phyloP scores from a whole-genome alignment of 345 rosid species.

The Chamaenerion angustifolium region DNA sequence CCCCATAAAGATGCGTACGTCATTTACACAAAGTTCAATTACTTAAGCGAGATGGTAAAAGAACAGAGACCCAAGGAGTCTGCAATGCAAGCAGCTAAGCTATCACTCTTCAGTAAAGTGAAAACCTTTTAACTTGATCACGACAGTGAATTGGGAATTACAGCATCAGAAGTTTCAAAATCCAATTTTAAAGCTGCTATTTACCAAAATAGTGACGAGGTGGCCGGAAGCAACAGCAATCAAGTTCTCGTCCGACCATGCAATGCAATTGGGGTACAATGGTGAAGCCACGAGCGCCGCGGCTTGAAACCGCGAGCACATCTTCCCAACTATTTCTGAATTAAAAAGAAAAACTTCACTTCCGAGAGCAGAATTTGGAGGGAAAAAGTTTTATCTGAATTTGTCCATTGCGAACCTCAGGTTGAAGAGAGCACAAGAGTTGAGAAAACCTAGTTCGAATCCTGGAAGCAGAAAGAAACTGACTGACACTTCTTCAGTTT shows the following conservation, averaged over 20 bases:
- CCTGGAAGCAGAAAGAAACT: slow-evolving; percentile 4
- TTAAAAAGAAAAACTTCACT: background rate
- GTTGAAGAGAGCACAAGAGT: slow-evolving; percentile 1
- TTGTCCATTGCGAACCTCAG: background rate
- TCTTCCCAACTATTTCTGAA: slow-evolving; percentile 4
- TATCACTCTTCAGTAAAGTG: too few relatives aligned
- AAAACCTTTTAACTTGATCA: too few relatives aligned
- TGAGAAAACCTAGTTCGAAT: slow-evolving; percentile 53
- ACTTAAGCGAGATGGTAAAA: too few relatives aligned
- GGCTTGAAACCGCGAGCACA: slow-evolving; percentile 83
- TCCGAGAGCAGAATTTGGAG: slow-evolving; percentile 20
- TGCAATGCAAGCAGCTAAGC: too few relatives aligned
- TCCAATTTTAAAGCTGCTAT: background rate
- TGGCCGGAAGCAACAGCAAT: slow-evolving; percentile 81
- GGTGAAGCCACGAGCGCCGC: slow-evolving; percentile 64
- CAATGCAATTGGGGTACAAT: slow-evolving; percentile 59
- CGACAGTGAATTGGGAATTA: background rate
- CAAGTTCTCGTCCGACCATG: slow-evolving; percentile 91
- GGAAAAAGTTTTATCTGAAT: slow-evolving; percentile 14
- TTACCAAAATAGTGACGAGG: slow-evolving; percentile 73
- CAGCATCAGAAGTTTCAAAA: background rate
- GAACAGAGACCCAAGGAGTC: too few relatives aligned
- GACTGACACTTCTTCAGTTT: too few relatives aligned
- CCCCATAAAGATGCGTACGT: too few relatives aligned
- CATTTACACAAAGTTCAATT: too few relatives aligned